Evolutionary conservation across 495 filamentous ascomycete genomes (phyloP).

Genomic region (Cladorrhinum samala): DNA sequence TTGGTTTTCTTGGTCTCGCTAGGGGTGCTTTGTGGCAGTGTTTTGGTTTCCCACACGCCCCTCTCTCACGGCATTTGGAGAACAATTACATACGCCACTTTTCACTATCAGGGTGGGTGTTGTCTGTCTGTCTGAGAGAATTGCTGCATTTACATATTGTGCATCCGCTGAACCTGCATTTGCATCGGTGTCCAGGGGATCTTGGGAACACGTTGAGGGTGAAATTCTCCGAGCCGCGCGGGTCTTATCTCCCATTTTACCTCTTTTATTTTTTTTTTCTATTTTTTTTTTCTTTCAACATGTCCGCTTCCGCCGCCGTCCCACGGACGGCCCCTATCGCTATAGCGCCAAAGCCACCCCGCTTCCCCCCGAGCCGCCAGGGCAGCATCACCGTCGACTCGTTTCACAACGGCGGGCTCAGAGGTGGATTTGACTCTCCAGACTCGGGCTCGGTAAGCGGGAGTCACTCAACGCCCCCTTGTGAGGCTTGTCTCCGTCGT

Average conservation of each 20-base stretch:
- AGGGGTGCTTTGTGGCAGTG: background rate
- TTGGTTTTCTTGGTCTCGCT: background rate
- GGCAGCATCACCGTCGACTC: constrained; percentile 35
- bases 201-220: too few relatives aligned
- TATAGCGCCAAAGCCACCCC: constrained; percentile 49
- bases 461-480: constrained; percentile 31
- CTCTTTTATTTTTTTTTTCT: constrained; percentile 10
- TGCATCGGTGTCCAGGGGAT: too few relatives aligned
- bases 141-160: too few relatives aligned
- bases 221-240: too few relatives aligned
- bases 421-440: constrained; percentile 43
- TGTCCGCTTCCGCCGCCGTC: constrained; percentile 44
- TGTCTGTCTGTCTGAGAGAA: too few relatives aligned
- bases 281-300: constrained; percentile 32
- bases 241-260: too few relatives aligned
- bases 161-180: background rate
- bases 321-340: constrained; percentile 51
- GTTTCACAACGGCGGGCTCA: constrained; percentile 31
- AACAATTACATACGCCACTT: background rate
- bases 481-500: constrained; percentile 67
- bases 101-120: too few relatives aligned
- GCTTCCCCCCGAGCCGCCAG: constrained; percentile 38
- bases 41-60: background rate
- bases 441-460: constrained; percentile 45
- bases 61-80: background rate